Base-by-base conservation (phyloP, 73 alveolate species). In the Stentor coeruleus region DNA sequence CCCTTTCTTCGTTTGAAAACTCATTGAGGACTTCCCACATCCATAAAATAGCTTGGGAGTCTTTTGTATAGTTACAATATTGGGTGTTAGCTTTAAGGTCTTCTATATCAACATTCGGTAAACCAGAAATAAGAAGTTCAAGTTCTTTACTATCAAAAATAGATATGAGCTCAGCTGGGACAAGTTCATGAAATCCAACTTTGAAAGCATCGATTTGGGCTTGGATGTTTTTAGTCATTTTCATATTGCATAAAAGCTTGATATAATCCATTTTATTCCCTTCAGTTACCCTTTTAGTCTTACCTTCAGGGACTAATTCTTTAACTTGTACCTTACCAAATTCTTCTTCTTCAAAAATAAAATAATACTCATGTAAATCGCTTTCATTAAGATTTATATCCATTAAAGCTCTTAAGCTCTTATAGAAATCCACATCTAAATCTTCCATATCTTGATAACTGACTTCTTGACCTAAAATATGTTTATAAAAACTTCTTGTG, bases 401-500 rank as follows among this genome's bases (percentile, higher is more conserved):
- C 49, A 94, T 82, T 72, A 94, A 85, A 96, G 97, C 89, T 74
- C 95, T 95, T 82, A 97, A 81, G 88, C 93, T 93, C 82, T 92
- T 92, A 91, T 94, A 98, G 88, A 80, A 92, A 35, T 90, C 97
- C 39, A 96, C 96, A 80, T 98, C 99, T 76, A 94, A 91, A 86
- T 98, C 99, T 82, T 98, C 99, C 95, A 96, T 84, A 84, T 98
- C 99, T 35, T 93, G 95, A 86, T 91, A 88, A 36, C 90, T 94
- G 57, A 98, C 93, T 72, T 93, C 93, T 36, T 66, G 49, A 0
- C 99, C 99, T 38, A 91, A 91, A 73, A 98, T 97, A 82, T 97
- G 97, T 92, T 98, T 98, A 94, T 97, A 97, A 87, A 97, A 92
- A 59, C 97, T 84, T 31, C 99, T 84, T 31, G 99, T 95, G 86